A percentile compares a stretch with the other conserved stretches of the same genome.
Evolutionary conservation across 345 rosid genomes (phyloP).

Genomic region (Pistacia atlantica): DNA sequence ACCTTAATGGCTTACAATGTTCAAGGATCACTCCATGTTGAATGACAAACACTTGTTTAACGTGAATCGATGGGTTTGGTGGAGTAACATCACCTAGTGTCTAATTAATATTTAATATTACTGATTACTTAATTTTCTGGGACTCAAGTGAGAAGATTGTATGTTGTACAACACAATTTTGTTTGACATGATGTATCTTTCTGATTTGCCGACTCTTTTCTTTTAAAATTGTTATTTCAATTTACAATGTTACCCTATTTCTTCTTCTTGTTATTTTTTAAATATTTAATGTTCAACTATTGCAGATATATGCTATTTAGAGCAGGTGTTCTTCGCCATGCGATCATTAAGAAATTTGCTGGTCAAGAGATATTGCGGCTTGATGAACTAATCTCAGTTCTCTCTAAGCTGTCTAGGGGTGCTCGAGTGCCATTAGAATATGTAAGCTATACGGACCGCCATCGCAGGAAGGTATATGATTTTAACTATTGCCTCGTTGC

Average conservation of each 20-base stretch:
- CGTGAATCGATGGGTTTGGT: not conserved
- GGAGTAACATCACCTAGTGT: not conserved
- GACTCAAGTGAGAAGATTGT: constrained; percentile 4
- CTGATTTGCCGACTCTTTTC: not conserved
- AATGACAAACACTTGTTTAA: not conserved
- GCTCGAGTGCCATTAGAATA: constrained; percentile 92
- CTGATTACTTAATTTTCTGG: not conserved
- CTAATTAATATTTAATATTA: not conserved
- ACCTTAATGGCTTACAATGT: not conserved
- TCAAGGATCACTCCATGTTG: not conserved
- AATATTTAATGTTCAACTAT: constrained; percentile 8
- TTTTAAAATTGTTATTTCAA: too few relatives aligned
- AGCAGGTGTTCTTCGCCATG: constrained; percentile 98
- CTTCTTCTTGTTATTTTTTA: not conserved
- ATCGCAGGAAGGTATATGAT: constrained; percentile 77
- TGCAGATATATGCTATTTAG: constrained; percentile 89
- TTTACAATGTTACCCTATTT: not conserved
- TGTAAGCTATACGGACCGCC: constrained; percentile 79
- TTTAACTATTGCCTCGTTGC: constrained; percentile 1
- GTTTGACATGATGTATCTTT: constrained; percentile 1
- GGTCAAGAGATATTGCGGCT: constrained; percentile 76
- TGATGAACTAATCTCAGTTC: constrained; percentile 63
- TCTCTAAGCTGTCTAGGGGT: constrained; percentile 74
- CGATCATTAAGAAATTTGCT: constrained; percentile 88
- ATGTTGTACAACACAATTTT: not conserved